Evolutionary conservation across 2,329 filamentous ascomycete genomes (phyloP), one percentile per base, ranked within the genome.

Genomic region (Pseudocercospora ulei): DNA sequence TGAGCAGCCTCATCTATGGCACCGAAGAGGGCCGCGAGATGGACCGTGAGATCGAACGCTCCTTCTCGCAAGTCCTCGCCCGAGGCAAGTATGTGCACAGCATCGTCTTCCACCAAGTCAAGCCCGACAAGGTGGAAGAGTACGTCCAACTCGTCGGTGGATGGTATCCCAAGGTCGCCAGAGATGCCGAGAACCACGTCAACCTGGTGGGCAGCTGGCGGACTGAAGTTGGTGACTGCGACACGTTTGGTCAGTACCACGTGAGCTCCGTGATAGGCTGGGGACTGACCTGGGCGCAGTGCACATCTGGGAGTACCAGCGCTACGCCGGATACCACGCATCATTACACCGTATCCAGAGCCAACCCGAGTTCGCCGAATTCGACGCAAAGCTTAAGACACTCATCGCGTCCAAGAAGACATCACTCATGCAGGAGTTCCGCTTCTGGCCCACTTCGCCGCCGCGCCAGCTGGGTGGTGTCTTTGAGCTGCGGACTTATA

Each of bases 261-360:
- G 11, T 14, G 11, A 29, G 5, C 20, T 7, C 7, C 12, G 16
- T 8, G 5, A 5, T 7, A 26, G 3, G 24, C 9, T 7, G n/a
- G 8, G 14, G 13, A 11, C 38, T 43, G 35, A 35, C 47, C 24
- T 12, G 23, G 12, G 43, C 11, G 17, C n/a, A 96, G 90, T 98
- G 35, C 90, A 98, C 62, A 98, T 98, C 57, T 98, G 90, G 90
- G 90, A 98, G 64, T 98, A 98, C 64, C 87, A 96, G 65, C 81
- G 87, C 55, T 98, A 96, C 66, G 74, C 87, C 54, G 90, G 90
- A 45, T 96, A 96, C 64, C 90, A 98, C 64, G 78, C 81, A 44
- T 96, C 90, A 12, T 72, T 94, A 30, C 75, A 95, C 67, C 76
- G 73, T 53, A 94, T 96, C 51, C 77, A 83, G 44, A 68, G 72